Evolutionary conservation across 2,329 filamentous ascomycete species (phyloP), one percentile per base, ranked within the genome.

Genomic region (Xylaria sp.): DNA sequence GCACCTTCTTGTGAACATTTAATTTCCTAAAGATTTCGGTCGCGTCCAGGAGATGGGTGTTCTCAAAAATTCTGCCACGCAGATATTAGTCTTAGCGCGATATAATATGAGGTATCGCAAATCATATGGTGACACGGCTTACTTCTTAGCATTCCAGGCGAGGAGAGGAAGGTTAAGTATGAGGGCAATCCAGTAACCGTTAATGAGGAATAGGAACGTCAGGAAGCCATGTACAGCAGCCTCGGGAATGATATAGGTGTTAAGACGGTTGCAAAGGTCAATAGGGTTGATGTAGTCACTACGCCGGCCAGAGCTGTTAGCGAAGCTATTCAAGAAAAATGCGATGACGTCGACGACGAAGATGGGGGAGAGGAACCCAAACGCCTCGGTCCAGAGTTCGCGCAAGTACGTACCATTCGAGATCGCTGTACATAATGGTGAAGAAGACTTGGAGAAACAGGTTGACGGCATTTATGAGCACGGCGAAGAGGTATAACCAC

Each of bases 271-370:
- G 92, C 96, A 99, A 75, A 99, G 94, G 79, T 99, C 96, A 86
- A 99, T 99, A 55, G 96, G 96, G 87, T 99, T 99, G 86, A 99
- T 99, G 85, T 99, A 99, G 85, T 99, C 96, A 85, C 94, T 97
- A 39, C 57, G 37, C 12, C 46, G 9, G 13, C 20, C 50, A 25
- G 34, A 1, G 23, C 1, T 25, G 63, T 72, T 68, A 72, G 70
- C 67, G 66, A 59, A 51, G 59, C 44, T 55, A 37, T 41, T 31
- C 20, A 51, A n/a, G 34, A 31, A 55, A 46, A 25, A 44, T 65
- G 70, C 63, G 69, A 74, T 76, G 73, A 77, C 72, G 72, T 76
- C 60, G 55, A 41, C 39, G 41, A 60, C 13, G 50, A 46, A 74
- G 57, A 60, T 2, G 18, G 13, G 50, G 62, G 46, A 8, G 34